Evolutionary conservation across 2,329 filamentous ascomycete genomes (phyloP).

Genomic region (Mariannaea sp.): DNA sequence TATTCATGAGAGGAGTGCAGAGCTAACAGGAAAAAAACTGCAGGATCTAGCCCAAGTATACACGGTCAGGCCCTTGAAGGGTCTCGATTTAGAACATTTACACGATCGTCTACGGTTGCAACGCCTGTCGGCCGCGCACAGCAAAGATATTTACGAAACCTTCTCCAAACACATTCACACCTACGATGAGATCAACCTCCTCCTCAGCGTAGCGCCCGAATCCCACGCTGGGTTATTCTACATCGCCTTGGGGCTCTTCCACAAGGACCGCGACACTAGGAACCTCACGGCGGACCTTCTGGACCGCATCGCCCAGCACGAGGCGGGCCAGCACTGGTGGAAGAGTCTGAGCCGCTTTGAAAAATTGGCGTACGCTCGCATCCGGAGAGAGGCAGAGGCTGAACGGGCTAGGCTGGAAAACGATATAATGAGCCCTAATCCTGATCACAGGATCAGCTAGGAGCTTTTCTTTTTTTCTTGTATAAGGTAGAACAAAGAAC

Average conservation of each 20-base stretch:
- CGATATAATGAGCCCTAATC: conserved; percentile 46
- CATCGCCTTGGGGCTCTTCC: conserved; percentile 86
- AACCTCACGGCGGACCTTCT: conserved; percentile 77
- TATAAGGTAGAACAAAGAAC: background rate
- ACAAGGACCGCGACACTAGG: conserved; percentile 81
- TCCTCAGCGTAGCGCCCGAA: conserved; percentile 82
- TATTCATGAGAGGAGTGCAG: no score
- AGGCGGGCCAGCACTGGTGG: conserved; percentile 95
- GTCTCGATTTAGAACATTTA: conserved; percentile 88
- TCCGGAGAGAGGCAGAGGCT: conserved; percentile 68
- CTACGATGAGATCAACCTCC: conserved; percentile 84
- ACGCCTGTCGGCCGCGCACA: conserved; percentile 75
- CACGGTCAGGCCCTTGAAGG: conserved; percentile 70
- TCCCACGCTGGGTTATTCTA: conserved; percentile 90
- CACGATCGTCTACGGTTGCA: conserved; percentile 88
- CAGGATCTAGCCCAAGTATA: conserved; percentile 70
- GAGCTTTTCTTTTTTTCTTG: background rate
- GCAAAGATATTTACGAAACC: conserved; percentile 83
- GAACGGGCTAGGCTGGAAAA: conserved; percentile 55
- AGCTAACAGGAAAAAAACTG: conserved; percentile 19
- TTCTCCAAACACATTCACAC: conserved; percentile 75
- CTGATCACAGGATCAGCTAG: conserved; percentile 58
- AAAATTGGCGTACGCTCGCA: conserved; percentile 81
- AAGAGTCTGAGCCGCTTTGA: conserved; percentile 82
- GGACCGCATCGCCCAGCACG: conserved; percentile 81